Percentiles rank a stretch among this genome's conserved stretches.
Evolutionary conservation across 169 alveolate species (phyloP).

Genomic region (Plasmodium coatneyi): DNA sequence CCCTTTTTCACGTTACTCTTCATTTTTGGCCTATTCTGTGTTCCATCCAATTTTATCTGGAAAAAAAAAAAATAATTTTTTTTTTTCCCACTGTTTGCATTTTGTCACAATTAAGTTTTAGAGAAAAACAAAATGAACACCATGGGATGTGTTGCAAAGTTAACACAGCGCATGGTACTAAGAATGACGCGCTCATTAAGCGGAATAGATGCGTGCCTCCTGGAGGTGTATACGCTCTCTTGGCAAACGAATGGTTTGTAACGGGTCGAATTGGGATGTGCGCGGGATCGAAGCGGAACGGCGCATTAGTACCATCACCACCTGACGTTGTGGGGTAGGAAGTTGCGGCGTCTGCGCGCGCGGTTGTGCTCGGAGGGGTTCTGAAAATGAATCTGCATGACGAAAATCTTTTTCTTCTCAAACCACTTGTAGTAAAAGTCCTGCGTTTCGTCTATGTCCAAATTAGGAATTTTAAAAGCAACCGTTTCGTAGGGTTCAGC

Average conservation of each 20-base stretch:
- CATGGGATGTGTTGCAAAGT: background rate
- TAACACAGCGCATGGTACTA: background rate
- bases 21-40: background rate
- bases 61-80: background rate
- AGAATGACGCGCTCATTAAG: background rate
- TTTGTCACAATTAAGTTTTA: background rate
- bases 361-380: constrained; percentile 23
- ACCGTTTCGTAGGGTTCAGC: constrained; percentile 99
- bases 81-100: background rate
- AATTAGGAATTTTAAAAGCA: constrained; percentile 96
- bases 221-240: background rate
- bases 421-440: constrained; percentile 94
- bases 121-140: background rate
- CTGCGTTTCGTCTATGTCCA: constrained; percentile 91
- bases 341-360: constrained; percentile 21
- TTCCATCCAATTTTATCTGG: background rate
- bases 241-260: background rate
- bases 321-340: constrained; percentile 10
- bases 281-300: background rate
- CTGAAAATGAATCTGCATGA: constrained; percentile 91
- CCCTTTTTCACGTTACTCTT: background rate
- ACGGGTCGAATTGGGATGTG: background rate
- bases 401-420: constrained; percentile 92
- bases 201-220: background rate
- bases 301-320: constrained; percentile 8